phyloP scores from a whole-genome alignment of 129 eudicot species.

The Arctium minus region DNA sequence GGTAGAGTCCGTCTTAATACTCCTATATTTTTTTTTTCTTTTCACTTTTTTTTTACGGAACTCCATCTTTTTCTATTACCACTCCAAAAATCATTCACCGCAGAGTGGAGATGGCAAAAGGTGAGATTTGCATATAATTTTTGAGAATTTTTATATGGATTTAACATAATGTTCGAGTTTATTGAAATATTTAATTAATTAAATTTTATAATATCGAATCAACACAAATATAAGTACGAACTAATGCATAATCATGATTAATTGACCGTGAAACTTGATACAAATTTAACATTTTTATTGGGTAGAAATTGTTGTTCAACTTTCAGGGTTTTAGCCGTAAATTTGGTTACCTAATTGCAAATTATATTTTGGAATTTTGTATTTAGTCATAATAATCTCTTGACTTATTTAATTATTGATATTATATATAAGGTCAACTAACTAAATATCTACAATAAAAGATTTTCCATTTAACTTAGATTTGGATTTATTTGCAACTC shows the following conservation, averaged over 20 bases:
- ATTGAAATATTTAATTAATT: not conserved
- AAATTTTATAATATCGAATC: not conserved
- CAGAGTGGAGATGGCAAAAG: slow-evolving; percentile 44
- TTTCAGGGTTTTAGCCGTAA: not conserved
- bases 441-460: not conserved
- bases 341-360: slow-evolving; percentile 33
- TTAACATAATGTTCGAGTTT: not conserved
- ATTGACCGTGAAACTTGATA: not conserved
- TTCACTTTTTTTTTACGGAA: slow-evolving; percentile 15
- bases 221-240: not conserved
- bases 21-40: not conserved
- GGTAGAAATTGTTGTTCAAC: slow-evolving; percentile 37
- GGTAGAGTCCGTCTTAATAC: slow-evolving; percentile 43
- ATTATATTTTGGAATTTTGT: slow-evolving; percentile 15
- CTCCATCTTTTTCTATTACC: slow-evolving; percentile 39
- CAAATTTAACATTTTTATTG: not conserved
- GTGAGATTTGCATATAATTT: slow-evolving; percentile 32
- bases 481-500: not conserved
- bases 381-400: slow-evolving; percentile 7
- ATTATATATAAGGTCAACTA: not conserved
- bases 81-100: slow-evolving; percentile 15
- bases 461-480: not conserved
- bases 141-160: not conserved
- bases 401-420: not conserved
- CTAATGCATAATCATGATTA: not conserved